Percentiles rank a stretch among this genome's conserved stretches.
phyloP scores from a whole-genome alignment of 2,329 filamentous ascomycete genomes.

The Endoconidiophora laricicola region DNA sequence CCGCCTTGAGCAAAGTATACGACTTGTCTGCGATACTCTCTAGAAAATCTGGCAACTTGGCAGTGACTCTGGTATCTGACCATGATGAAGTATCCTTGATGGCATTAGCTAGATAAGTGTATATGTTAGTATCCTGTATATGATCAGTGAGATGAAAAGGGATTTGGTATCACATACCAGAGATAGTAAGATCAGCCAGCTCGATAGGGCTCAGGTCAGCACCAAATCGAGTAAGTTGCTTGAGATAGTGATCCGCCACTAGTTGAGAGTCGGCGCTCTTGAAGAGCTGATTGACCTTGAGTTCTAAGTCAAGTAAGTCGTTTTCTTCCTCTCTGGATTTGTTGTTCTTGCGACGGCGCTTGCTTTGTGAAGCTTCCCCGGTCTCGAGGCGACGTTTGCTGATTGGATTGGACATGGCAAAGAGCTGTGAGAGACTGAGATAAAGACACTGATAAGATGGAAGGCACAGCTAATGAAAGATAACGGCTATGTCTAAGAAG shows the following conservation, averaged over 20 bases:
- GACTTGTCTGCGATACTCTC: constrained; percentile 44
- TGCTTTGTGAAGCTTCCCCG: constrained; percentile 13
- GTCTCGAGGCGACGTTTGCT: constrained; percentile 37
- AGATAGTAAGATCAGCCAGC: constrained; percentile 63
- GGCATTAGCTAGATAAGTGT: constrained; percentile 37
- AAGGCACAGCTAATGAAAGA: not conserved
- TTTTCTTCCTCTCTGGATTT: constrained; percentile 41
- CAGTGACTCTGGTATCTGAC: constrained; percentile 41
- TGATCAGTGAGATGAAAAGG: not conserved
- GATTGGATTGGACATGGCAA: constrained; percentile 26
- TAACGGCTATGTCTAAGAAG: not conserved
- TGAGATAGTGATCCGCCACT: constrained; percentile 70
- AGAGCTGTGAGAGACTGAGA: too few species aligned
- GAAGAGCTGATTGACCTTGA: constrained; percentile 65
- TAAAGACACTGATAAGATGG: too few species aligned
- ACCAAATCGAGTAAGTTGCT: constrained; percentile 62
- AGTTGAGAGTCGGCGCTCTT: constrained; percentile 68
- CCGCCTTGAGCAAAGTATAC: constrained; percentile 43
- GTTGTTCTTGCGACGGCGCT: constrained; percentile 34
- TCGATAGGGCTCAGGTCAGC: constrained; percentile 70
- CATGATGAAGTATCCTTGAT: constrained; percentile 71
- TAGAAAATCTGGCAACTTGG: constrained; percentile 42
- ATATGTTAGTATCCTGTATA: not conserved
- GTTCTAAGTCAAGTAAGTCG: constrained; percentile 45
- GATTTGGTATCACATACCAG: constrained; percentile 36